These are phyloP conservation scores for Lipomyces oligophaga DNA, from an alignment of 805 yeast genomes.

Conservation along the genomic window DNA sequence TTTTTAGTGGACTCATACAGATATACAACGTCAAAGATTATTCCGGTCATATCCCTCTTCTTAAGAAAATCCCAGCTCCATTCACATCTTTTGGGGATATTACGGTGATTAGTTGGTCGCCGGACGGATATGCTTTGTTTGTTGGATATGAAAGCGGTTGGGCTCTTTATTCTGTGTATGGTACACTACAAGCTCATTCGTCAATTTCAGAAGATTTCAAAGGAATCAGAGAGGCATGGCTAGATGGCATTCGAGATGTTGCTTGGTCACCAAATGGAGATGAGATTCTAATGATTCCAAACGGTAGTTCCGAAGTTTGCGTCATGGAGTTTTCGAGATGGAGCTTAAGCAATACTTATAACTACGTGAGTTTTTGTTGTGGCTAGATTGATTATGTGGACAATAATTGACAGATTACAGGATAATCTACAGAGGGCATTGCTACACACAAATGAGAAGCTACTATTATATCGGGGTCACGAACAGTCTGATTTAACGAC, in stretches of 20 bases:
- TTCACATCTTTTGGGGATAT: conserved; percentile 31
- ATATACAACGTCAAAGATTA: conserved; percentile 42
- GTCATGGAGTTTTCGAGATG: conserved; percentile 34
- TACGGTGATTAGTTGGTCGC: conserved; percentile 38
- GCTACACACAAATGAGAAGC: conserved; percentile 41
- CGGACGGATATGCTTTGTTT: conserved; percentile 39
- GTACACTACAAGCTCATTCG: conserved; percentile 45
- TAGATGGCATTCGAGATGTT: conserved; percentile 31
- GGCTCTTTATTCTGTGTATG: conserved; percentile 48
- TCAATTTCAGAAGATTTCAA: conserved; percentile 32
- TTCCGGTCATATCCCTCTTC: conserved; percentile 33
- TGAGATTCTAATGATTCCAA: conserved; percentile 38
- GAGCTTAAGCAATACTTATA: conserved; percentile 31
- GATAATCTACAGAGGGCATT: conserved; percentile 45
- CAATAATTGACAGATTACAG: conserved; percentile 12
- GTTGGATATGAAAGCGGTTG: conserved; percentile 44
- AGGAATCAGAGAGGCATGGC: conserved; percentile 17
- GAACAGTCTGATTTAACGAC: conserved; percentile 43
- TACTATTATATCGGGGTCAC: conserved; percentile 47
- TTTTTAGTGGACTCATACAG: conserved; percentile 36
- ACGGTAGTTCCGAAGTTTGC: conserved; percentile 23
- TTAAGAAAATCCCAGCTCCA: conserved; percentile 37
- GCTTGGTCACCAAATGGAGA: conserved; percentile 41
- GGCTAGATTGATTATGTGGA: background rate
- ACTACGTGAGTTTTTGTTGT: conserved; percentile 1